Base-by-base conservation (phyloP, 192 early-diverging fungal genomes). In the Pilaira anomala region DNA sequence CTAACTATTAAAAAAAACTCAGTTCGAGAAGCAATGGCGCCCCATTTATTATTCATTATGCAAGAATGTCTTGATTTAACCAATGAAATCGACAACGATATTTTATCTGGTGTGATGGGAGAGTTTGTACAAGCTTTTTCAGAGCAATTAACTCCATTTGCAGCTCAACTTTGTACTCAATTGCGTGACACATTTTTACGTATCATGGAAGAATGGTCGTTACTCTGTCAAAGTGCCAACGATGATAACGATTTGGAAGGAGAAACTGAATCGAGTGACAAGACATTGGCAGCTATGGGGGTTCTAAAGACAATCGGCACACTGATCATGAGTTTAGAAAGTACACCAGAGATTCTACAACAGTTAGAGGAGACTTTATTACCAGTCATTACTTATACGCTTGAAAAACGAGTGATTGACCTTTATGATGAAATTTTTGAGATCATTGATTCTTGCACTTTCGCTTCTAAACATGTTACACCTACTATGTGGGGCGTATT, bases 41-140 rank as follows among this genome's bases (percentile, higher is more conserved):
- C 87, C n/a, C 86, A 88, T 48, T 76, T 94, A 21, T 87, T 91
- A 24, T 77, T 85, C 41, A 85, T 97, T 25, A 97, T 98, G 88
- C 86, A 93, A 67, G 71, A 73, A 14, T 80, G 97, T 51, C 76
- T 99, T 49, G 80, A 88, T 30, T 78, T 97, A 48, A 95, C 90
- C 4, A 93, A 95, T 78, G 83, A 94, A 74, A 93, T 97, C 54
- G 95, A 99, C 74, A 83, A 92, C 57, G 95, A 97, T 66, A 91
- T 85, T 5, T 76, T 99, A 3, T 78, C 93, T 0, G 72, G 73
- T 13, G 89, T 95, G 33, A 92, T 98, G 82, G 93, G 97, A 48
- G 83, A 85, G 60, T 87, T 99, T 73, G 93, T 98, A 5, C 90
- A 90, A 64, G 83, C 88, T n/a, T 99, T 93, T 83, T 81, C 94